Percentiles rank a stretch among this genome's conserved stretches.
Conservation (phyloP, 2,329 filamentous ascomycete genomes). For the Fusarium agapanthi region DNA sequence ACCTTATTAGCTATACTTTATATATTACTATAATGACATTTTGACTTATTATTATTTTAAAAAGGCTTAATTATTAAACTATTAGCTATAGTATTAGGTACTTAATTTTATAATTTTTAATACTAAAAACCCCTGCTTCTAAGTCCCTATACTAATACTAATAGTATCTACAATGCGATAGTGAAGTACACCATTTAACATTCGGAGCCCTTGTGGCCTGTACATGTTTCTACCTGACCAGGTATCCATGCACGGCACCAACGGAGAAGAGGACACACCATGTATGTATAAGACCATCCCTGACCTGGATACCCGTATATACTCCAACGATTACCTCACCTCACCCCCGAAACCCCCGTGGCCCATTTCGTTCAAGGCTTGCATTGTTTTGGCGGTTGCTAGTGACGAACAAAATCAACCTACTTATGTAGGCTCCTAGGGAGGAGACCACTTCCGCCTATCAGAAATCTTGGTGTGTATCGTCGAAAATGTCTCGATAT, state of each 20-base stretch:
- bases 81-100: too few species aligned
- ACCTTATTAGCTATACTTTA: too few species aligned
- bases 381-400: conserved; percentile 5
- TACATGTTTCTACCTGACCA: conserved; percentile 1
- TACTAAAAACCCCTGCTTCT: too few species aligned
- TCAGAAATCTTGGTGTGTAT: conserved; percentile 12
- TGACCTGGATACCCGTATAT: background rate
- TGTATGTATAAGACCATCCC: conserved; percentile 6
- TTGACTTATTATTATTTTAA: too few species aligned
- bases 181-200: too few species aligned
- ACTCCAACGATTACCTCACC: conserved; percentile 16
- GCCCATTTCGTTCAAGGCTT: conserved; percentile 9
- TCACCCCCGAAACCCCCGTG: conserved; percentile 14
- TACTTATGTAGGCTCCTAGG: background rate
- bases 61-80: too few species aligned
- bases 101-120: too few species aligned
- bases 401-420: background rate
- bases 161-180: too few species aligned
- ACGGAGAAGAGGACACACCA: background rate
- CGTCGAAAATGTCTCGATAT: conserved; percentile 2
- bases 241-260: conserved; percentile 12
- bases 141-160: too few species aligned
- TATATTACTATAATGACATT: too few species aligned
- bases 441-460: background rate
- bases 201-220: too few species aligned